Base-by-base conservation (phyloP, 2,329 filamentous ascomycete species). In the Nakataea oryzae region DNA sequence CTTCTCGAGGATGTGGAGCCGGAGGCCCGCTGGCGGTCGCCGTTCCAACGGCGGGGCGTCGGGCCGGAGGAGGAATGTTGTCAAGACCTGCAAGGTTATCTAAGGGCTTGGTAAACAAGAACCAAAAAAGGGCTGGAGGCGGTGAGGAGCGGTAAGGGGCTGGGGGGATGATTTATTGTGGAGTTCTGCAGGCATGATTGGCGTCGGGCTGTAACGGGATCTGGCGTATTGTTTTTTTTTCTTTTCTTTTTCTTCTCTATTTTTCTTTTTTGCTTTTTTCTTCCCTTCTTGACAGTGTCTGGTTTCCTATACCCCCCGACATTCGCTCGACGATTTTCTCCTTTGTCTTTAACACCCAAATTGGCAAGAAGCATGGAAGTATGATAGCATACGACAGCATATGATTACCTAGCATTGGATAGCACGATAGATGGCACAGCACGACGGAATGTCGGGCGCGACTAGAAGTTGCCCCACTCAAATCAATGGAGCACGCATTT, bases 11-110 rank as follows among this genome's bases (percentile, higher is more conserved):
- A 50, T 50, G 41, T 50, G 41, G 41, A 50, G 54, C 63, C 78
- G 1, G 26, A 79, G n/a, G 79, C 79, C 57, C 24, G 59, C 59
- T 28, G 54, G 11, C 41, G 41, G 41, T 50, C 41, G 41, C 41
- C 41, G 41, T 3, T 50, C 41, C 41, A 50, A 50, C 21, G 21
- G 41, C 21, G 41, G 41, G 8, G 41, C 41, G 21, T 9, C 41
- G 41, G 41, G 17, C 41, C 21, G 41, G 41, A 50, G 41, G 41
- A 50, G 41, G 41, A 50, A 50, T 17, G 41, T 50, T 17, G 41
- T 50, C 41, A 50, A 50, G 41, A 50, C 41, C 21, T 50, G 41
- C 41, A 50, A 50, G 41, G 41, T 50, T 24, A 50, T 50, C 41
- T 50, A n/a, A 50, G 41, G n/a, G n/a, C n/a, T n/a, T n/a, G n/a